These are phyloP conservation scores for Ziziphus jujuba DNA, from an alignment of 306 rosid species.

Conservation along the genomic window DNA sequence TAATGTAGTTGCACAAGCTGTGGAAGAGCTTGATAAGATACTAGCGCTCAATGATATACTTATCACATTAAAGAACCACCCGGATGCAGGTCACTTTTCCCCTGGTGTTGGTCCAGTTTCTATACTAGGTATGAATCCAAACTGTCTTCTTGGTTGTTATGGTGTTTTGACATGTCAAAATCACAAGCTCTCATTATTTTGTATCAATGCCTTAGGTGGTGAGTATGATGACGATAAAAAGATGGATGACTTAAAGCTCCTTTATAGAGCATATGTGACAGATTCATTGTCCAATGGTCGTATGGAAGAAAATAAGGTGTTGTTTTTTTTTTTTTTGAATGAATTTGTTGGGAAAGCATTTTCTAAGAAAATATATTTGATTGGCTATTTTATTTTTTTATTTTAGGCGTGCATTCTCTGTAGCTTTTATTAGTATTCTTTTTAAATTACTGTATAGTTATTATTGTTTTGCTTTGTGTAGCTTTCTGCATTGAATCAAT, in stretches of 20 bases:
- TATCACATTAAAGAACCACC: conserved; percentile 73
- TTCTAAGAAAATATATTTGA: too few relatives aligned
- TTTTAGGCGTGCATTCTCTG: not conserved
- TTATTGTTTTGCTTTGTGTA: conserved; percentile 32
- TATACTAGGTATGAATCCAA: conserved; percentile 55
- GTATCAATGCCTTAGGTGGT: conserved; percentile 62
- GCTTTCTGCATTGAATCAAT: conserved; percentile 73
- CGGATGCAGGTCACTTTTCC: conserved; percentile 70
- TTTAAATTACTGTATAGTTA: conserved; percentile 5
- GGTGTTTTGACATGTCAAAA: conserved; percentile 9
- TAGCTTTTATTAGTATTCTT: not conserved
- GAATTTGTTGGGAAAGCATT: too few relatives aligned
- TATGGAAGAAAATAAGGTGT: conserved; percentile 56
- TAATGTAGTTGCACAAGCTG: conserved; percentile 56
- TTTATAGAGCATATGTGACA: conserved; percentile 56
- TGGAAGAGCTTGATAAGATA: conserved; percentile 68
- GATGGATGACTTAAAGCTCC: conserved; percentile 87
- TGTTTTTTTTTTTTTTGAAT: not conserved
- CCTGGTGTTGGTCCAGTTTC: conserved; percentile 88
- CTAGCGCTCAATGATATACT: conserved; percentile 67
- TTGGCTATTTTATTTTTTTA: too few relatives aligned
- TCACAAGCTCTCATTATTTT: conserved; percentile 27
- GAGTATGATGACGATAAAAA: conserved; percentile 67
- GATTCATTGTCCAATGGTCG: conserved; percentile 52
- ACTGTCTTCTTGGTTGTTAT: conserved; percentile 9